Conservation (phyloP, 2,329 filamentous ascomycete species). For the Colletotrichum sp. region DNA sequence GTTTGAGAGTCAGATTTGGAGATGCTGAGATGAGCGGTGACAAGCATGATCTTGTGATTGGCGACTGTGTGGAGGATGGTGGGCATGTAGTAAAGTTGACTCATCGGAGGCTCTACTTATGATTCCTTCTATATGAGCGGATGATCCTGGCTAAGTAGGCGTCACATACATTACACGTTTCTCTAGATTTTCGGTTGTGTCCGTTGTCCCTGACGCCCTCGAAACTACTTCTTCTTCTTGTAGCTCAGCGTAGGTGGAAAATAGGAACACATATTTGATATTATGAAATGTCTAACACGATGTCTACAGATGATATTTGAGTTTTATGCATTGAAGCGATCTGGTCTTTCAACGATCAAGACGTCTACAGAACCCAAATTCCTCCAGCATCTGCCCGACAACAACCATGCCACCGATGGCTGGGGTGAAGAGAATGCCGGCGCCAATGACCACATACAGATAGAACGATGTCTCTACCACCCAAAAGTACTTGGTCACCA, state of each 20-base stretch:
- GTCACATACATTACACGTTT: too few species aligned
- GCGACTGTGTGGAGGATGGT: neutral
- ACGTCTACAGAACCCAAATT: slow-evolving; percentile 11
- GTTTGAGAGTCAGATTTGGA: neutral
- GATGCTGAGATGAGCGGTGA: neutral
- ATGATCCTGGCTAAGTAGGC: too few species aligned
- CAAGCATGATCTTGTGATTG: neutral
- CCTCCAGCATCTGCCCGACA: slow-evolving; percentile 4
- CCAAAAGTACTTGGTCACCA: slow-evolving; percentile 16
- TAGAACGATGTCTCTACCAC: slow-evolving; percentile 11
- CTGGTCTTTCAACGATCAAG: neutral
- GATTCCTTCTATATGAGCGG: neutral
- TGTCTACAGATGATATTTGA: neutral
- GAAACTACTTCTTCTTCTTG: too few species aligned
- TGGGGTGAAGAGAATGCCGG: slow-evolving; percentile 1
- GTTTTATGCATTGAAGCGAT: neutral
- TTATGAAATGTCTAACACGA: fast-evolving
- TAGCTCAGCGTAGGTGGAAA: too few species aligned
- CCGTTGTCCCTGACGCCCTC: too few species aligned
- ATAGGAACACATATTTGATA: neutral
- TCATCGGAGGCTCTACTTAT: neutral
- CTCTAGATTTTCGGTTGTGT: too few species aligned
- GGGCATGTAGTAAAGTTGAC: neutral
- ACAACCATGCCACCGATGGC: slow-evolving; percentile 15
- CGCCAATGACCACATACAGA: neutral